Conservation (phyloP, 2,329 filamentous ascomycete genomes). For the Ophioceras dolichostomum region DNA sequence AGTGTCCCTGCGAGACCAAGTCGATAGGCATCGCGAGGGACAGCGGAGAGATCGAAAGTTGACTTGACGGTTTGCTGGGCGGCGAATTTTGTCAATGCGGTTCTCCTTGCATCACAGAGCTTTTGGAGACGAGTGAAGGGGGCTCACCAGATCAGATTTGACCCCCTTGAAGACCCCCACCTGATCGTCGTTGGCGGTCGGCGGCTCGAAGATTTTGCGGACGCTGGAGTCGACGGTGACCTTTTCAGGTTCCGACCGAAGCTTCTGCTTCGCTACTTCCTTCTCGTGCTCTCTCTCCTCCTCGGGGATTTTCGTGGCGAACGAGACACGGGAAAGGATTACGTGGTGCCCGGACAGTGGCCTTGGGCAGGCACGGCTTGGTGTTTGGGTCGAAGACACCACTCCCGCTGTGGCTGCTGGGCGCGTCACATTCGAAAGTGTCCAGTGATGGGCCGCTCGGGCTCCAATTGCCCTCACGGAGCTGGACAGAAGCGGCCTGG, state of each 20-base stretch:
- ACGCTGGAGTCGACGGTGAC: constrained; percentile 48
- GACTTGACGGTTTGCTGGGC: constrained; percentile 51
- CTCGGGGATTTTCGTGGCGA: background rate
- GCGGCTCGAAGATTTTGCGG: constrained; percentile 34
- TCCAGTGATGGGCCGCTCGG: too few relatives aligned
- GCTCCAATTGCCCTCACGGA: constrained; percentile 2
- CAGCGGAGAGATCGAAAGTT: constrained; percentile 50
- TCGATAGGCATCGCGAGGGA: constrained; percentile 55
- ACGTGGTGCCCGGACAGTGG: too few relatives aligned
- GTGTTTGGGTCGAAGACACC: too few relatives aligned
- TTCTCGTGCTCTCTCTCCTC: constrained; percentile 44
- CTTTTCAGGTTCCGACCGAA: constrained; percentile 45
- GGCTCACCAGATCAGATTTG: constrained; percentile 40
- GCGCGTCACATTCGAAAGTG: too few relatives aligned
- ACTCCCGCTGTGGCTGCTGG: too few relatives aligned
- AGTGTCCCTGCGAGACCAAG: constrained; percentile 68
- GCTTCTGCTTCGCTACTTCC: constrained; percentile 36
- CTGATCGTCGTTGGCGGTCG: constrained; percentile 12
- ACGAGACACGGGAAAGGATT: too few relatives aligned
- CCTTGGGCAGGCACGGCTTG: too few relatives aligned
- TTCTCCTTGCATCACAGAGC: too few relatives aligned
- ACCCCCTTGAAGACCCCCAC: constrained; percentile 23
- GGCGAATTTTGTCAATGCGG: background rate
- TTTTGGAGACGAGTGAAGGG: constrained; percentile 3
- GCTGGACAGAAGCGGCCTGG: constrained; percentile 7